phyloP scores from a whole-genome alignment of 2,329 filamentous ascomycete species.

The Cladosporium cucumerinum region DNA sequence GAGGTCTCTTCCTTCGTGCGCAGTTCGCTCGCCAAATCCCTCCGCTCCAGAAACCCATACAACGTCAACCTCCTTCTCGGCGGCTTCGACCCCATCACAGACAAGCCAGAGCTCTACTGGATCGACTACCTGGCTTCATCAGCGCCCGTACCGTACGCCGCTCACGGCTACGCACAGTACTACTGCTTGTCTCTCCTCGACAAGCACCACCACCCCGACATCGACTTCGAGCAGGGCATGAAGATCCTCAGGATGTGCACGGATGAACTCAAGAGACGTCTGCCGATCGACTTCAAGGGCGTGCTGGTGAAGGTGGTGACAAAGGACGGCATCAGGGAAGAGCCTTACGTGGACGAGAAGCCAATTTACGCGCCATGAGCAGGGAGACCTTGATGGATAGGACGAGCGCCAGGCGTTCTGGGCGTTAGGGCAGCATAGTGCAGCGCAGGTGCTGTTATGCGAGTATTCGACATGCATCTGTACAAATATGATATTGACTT shows the following conservation, averaged over 20 bases:
- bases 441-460: slow-evolving; percentile 9
- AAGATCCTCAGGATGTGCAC: slow-evolving; percentile 93
- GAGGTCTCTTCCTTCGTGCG: slow-evolving; percentile 92
- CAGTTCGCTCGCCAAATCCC: slow-evolving; percentile 82
- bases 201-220: slow-evolving; percentile 97
- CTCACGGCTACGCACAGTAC: slow-evolving; percentile 98
- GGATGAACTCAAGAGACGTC: slow-evolving; percentile 91
- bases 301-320: slow-evolving; percentile 85
- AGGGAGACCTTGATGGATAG: slow-evolving; percentile 14
- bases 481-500: slow-evolving; percentile 14
- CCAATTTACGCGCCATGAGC: slow-evolving; percentile 30
- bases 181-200: slow-evolving; percentile 97
- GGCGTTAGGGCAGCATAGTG: slow-evolving; percentile 13
- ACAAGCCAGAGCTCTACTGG: slow-evolving; percentile 93
- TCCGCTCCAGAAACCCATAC: slow-evolving; percentile 91
- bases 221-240: slow-evolving; percentile 81
- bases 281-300: slow-evolving; percentile 99
- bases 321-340: slow-evolving; percentile 83
- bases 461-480: slow-evolving; percentile 14
- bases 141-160: slow-evolving; percentile 87
- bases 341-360: slow-evolving; percentile 71
- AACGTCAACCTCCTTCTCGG: slow-evolving; percentile 94
- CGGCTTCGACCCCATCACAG: slow-evolving; percentile 85
- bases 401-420: slow-evolving; percentile 14
- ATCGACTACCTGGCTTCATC: slow-evolving; percentile 91